These are phyloP conservation scores for Hyaloscypha hepaticicola DNA, from an alignment of 495 filamentous ascomycete genomes.

Conservation along the genomic window DNA sequence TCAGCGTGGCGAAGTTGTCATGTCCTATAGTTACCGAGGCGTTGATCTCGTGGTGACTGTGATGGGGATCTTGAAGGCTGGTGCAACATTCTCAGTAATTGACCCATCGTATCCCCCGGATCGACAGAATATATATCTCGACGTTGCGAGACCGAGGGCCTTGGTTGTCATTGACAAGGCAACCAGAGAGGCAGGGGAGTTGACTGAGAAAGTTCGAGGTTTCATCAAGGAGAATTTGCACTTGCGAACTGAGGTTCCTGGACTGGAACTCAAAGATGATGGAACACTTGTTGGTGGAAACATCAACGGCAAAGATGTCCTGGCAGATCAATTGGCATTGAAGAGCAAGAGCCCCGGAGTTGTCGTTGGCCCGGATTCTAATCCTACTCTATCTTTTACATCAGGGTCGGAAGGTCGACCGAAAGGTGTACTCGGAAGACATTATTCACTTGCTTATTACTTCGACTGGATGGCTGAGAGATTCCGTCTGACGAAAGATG, in stretches of 20 bases:
- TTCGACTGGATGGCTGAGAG: conserved; percentile 89
- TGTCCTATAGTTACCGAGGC: conserved; percentile 84
- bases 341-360: conserved; percentile 64
- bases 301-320: conserved; percentile 63
- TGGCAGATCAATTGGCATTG: conserved; percentile 51
- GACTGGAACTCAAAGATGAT: conserved; percentile 68
- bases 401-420: conserved; percentile 81
- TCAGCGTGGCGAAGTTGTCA: conserved; percentile 82
- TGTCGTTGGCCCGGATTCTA: conserved; percentile 86
- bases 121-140: conserved; percentile 85
- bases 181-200: conserved; percentile 63
- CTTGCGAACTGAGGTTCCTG: conserved; percentile 75
- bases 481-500: conserved; percentile 71
- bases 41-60: conserved; percentile 70
- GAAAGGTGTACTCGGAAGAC: conserved; percentile 85
- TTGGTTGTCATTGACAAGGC: conserved; percentile 81
- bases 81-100: conserved; percentile 76
- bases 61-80: conserved; percentile 63
- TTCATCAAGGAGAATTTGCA: conserved; percentile 75
- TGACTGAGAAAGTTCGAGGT: conserved; percentile 65
- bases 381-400: conserved; percentile 81
- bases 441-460: conserved; percentile 86
- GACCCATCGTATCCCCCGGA: conserved; percentile 88
- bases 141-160: conserved; percentile 79
- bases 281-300: conserved; percentile 72